phyloP scores from a whole-genome alignment of 768 basidiomycete species.

The Udeniomyces megalosporus region DNA sequence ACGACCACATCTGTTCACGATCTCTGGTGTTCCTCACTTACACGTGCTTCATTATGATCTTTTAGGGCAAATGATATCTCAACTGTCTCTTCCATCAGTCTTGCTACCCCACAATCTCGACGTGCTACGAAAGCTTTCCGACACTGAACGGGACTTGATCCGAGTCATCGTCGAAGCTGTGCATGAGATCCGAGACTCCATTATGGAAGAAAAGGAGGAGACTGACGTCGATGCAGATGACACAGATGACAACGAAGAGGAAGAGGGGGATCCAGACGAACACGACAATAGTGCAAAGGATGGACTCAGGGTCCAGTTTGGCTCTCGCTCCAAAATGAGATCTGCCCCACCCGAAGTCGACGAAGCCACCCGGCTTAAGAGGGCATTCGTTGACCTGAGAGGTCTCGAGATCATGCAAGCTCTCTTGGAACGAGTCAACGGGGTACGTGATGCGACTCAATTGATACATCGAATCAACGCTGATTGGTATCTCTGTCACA shows the following conservation, averaged over 20 bases:
- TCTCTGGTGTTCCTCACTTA: not conserved
- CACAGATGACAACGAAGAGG: not conserved
- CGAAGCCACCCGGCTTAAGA: not conserved
- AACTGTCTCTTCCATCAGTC: conserved; percentile 49
- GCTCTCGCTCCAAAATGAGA: not conserved
- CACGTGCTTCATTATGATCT: not conserved
- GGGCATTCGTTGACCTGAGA: conserved; percentile 1
- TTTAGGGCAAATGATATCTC: conserved; percentile 63
- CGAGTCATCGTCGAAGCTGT: conserved; percentile 76
- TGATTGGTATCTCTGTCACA: not conserved
- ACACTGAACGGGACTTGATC: conserved; percentile 68
- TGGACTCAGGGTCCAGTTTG: not conserved
- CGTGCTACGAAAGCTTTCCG: conserved; percentile 53
- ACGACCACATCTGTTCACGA: not conserved
- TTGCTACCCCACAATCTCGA: conserved; percentile 66
- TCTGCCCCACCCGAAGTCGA: not conserved
- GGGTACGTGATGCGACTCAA: not conserved
- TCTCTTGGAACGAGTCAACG: conserved; percentile 11
- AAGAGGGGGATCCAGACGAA: not conserved
- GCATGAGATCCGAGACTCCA: conserved; percentile 47
- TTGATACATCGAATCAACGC: not conserved
- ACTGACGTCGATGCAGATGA: not conserved
- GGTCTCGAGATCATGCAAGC: conserved; percentile 5
- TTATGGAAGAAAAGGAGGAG: not conserved
- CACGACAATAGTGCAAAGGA: not conserved